Conservation (phyloP, 305 asterid species). For the Rubia peregrina region DNA sequence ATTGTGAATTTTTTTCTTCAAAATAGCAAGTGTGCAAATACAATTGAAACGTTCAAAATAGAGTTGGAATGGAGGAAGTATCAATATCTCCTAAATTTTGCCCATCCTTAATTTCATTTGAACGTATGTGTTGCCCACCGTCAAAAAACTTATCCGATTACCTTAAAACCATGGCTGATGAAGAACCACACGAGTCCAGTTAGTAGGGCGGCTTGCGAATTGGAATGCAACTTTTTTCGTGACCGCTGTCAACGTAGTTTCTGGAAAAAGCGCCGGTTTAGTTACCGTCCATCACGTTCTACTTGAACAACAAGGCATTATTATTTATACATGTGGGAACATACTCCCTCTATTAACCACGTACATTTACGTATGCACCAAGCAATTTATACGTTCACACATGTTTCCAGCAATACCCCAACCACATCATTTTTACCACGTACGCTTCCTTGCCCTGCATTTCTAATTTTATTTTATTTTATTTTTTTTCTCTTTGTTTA, state of each 20-base stretch:
- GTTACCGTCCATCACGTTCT: not conserved
- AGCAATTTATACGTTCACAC: not conserved
- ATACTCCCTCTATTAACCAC: not conserved
- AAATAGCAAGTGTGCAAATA: too few species aligned
- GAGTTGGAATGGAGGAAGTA: too few species aligned
- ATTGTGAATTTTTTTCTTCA: too few species aligned
- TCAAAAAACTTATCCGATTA: too few species aligned
- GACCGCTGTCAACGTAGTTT: slow-evolving; percentile 1
- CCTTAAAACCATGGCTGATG: too few species aligned
- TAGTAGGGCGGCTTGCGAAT: not conserved
- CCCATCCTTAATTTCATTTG: too few species aligned
- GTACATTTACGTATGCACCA: not conserved
- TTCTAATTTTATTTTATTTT: too few species aligned
- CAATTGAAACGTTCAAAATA: too few species aligned
- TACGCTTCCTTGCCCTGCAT: not conserved
- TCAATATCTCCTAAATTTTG: too few species aligned
- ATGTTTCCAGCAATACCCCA: not conserved
- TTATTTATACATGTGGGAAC: not conserved
- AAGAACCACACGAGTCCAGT: not conserved
- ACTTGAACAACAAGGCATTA: not conserved
- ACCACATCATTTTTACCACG: not conserved
- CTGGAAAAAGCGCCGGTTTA: not conserved
- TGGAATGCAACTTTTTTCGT: not conserved
- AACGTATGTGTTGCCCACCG: too few species aligned
- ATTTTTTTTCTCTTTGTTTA: too few species aligned